These are phyloP conservation scores for Cutaneotrichosporon spelunceum DNA, from an alignment of 1,284 basidiomycete species.

Conservation along the genomic window DNA sequence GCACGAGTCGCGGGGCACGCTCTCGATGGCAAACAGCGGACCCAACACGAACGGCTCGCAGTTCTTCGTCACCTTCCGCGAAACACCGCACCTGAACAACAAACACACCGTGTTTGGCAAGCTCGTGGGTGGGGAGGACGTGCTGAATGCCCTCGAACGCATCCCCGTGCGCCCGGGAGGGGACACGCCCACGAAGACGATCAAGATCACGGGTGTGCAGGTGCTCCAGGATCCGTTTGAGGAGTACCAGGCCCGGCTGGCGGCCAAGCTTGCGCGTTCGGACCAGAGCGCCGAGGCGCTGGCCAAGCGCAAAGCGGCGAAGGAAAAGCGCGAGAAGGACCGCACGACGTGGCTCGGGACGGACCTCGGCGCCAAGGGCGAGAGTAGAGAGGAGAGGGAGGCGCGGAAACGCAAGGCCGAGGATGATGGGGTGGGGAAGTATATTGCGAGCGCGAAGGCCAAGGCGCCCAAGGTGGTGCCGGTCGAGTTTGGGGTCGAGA, in stretches of 20 bases:
- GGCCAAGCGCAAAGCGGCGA: constrained; percentile 36
- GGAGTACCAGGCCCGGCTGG: constrained; percentile 49
- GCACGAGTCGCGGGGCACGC: constrained; percentile 71
- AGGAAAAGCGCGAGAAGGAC: constrained; percentile 52
- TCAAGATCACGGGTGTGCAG: constrained; percentile 56
- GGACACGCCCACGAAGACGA: constrained; percentile 77
- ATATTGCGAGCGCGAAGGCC: constrained; percentile 34
- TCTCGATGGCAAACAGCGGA: constrained; percentile 91
- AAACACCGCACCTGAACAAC: constrained; percentile 66
- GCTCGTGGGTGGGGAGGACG: constrained; percentile 87
- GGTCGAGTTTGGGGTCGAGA: constrained; percentile 44
- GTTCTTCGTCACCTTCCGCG: constrained; percentile 83
- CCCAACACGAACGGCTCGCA: constrained; percentile 65
- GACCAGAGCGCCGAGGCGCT: constrained; percentile 49
- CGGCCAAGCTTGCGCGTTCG: constrained; percentile 45
- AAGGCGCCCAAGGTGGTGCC: constrained; percentile 12
- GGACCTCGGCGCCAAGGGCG: constrained; percentile 47
- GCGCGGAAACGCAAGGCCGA: constrained; percentile 40
- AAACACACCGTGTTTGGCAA: constrained; percentile 91
- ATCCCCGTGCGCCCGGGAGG: constrained; percentile 76
- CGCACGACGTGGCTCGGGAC: constrained; percentile 53
- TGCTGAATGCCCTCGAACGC: constrained; percentile 77
- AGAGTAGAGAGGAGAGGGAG: constrained; percentile 32
- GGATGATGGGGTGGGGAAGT: constrained; percentile 51
- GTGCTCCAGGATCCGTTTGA: constrained; percentile 55